Evolutionary conservation across 1,284 basidiomycete genomes (phyloP), one percentile per base, ranked within the genome.

Genomic region (Pseudozyma sp.): DNA sequence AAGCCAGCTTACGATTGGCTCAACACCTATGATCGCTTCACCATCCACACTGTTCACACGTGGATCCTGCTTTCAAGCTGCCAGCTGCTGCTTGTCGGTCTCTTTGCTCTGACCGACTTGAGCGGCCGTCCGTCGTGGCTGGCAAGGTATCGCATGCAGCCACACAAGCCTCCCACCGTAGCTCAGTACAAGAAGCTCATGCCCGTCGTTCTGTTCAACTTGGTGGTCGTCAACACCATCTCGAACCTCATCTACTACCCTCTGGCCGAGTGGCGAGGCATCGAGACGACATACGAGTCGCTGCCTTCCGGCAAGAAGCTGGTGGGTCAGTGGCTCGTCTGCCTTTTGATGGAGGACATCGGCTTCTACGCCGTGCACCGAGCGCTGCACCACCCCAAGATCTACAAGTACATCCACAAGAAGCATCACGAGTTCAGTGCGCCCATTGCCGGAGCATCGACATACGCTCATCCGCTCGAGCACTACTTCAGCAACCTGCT

Each of bases 401-500:
- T 54, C 30, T 54, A 54, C 42, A 34, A 17, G 7, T 24, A 29
- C 43, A 34, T 54, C 33, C 52, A 54, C 42, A 54, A 54, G 19
- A 44, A 54, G 52, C 52, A 54, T 24, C 52, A 54, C 43, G 52
- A 54, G 34, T 54, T 34, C 19, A 54, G 14, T 10, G 52, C 52
- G 6, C 52, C 52, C 52, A 34, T 54, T 4, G 52, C 52, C 6
- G n/a, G 17, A 7, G 42, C 43, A 9, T 33, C 52, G 4, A 54
- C 52, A 3, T 54, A 54, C 34, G 30, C 30, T 5, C 30, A 33
- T 16, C 30, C 31, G n/a, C 30, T 34, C 52, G 52, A 54, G 33
- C 52, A 54, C 14, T 34, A 34, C 33, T 54, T 45, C 13, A 34
- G 30, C 43, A 54, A 54, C 19, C 43, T 54, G 3, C 17, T 45